Percentiles rank a stretch among this genome's conserved stretches.
Evolutionary conservation across 345 rosid species (phyloP).

Genomic region (Erucastrum elatum): DNA sequence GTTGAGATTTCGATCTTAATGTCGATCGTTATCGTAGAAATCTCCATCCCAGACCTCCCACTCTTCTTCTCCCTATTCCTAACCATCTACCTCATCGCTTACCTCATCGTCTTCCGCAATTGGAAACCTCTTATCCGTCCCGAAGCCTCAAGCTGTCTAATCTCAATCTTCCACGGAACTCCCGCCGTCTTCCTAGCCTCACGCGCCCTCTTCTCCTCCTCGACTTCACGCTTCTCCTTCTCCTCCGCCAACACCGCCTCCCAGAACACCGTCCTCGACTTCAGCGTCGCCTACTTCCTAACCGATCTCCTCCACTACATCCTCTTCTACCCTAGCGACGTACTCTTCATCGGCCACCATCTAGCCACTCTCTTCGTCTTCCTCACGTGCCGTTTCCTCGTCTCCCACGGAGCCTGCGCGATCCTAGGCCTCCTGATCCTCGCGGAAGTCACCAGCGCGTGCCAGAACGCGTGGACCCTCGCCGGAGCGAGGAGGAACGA

Average conservation of each 20-base stretch:
- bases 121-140: slow-evolving; percentile 67
- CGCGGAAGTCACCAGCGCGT: slow-evolving; percentile 83
- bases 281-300: slow-evolving; percentile 72
- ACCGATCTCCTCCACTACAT: slow-evolving; percentile 80
- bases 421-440: slow-evolving; percentile 61
- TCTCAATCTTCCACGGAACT: slow-evolving; percentile 80
- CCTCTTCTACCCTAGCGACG: slow-evolving; percentile 65
- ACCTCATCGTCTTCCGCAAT: slow-evolving; percentile 59
- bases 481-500: slow-evolving; percentile 46
- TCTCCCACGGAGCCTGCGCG: slow-evolving; percentile 68
- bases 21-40: slow-evolving; percentile 26
- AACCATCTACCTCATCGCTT: slow-evolving; percentile 53
- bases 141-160: slow-evolving; percentile 75
- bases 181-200: slow-evolving; percentile 70
- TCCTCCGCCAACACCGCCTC: slow-evolving; percentile 56
- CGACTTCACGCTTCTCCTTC: slow-evolving; percentile 39
- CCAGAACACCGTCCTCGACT: slow-evolving; percentile 67
- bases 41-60: slow-evolving; percentile 49
- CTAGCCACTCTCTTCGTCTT: slow-evolving; percentile 79
- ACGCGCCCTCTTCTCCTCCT: slow-evolving; percentile 47
- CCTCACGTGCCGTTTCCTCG: slow-evolving; percentile 69
- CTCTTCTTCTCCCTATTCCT: slow-evolving; percentile 57
- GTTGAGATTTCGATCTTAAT: slow-evolving; percentile 34
- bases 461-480: slow-evolving; percentile 87
- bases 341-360: slow-evolving; percentile 88